phyloP scores from a whole-genome alignment of 2,329 filamentous ascomycete genomes.

The Fusarium xylarioides region DNA sequence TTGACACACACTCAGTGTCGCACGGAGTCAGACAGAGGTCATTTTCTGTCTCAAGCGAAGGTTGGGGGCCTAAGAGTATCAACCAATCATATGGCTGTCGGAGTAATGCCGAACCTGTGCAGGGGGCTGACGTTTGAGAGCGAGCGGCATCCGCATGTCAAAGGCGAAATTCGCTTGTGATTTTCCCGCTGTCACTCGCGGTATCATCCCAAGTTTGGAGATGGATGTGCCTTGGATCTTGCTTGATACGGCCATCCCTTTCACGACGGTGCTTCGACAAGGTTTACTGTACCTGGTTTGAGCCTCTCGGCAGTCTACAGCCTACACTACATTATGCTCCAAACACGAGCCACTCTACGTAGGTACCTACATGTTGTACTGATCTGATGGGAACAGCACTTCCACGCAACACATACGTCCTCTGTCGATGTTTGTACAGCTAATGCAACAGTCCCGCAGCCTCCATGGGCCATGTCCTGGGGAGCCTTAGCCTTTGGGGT shows the following conservation, averaged over 20 bases:
- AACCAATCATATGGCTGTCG: slow-evolving; percentile 15
- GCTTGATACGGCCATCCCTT: slow-evolving; percentile 17
- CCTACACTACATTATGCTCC: neutral
- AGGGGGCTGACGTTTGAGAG: slow-evolving; percentile 24
- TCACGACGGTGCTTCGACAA: slow-evolving; percentile 2
- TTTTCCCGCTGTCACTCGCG: slow-evolving; percentile 17
- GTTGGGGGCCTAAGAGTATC: neutral
- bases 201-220: slow-evolving; percentile 2
- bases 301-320: slow-evolving; percentile 17
- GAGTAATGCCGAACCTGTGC: slow-evolving; percentile 18
- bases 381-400: neutral
- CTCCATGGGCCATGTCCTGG: slow-evolving; percentile 8
- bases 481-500: neutral
- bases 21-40: neutral
- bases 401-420: neutral
- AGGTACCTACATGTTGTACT: neutral
- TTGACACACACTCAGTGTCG: neutral
- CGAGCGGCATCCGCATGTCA: slow-evolving; percentile 18
- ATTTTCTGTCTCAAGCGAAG: slow-evolving; percentile 1
- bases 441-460: slow-evolving; percentile 22
- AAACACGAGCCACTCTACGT: neutral
- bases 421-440: neutral
- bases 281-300: slow-evolving; percentile 3
- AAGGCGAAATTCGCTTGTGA: slow-evolving; percentile 30
- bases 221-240: slow-evolving; percentile 12